Base-by-base conservation (phyloP, 768 basidiomycete species). In the Russula olivacea region DNA sequence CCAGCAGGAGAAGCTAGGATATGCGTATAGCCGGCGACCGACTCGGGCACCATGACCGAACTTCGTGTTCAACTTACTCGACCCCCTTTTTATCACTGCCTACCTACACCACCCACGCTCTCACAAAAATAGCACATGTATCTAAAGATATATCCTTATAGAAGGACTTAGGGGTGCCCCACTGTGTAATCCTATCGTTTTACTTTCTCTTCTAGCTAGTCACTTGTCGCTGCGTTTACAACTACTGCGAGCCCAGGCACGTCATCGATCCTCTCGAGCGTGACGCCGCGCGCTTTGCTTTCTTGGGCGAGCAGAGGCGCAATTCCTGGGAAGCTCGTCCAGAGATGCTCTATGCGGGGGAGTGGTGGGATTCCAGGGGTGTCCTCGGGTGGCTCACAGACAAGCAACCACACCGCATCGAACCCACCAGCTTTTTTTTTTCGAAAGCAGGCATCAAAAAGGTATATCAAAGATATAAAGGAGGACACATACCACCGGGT, bases 341-440 rank as follows among this genome's bases (percentile, higher is more conserved):
- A 93, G 7, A 86, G 77, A 59, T 77, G 76, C 72, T 92, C 87
- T 51, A 93, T 78, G 25, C 83, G 81, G 34, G 79, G 72, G 28
- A 83, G 71, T 3, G 90, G 85, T 34, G 70, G 67, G 59, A 74
- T 71, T 68, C 81, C 76, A 63, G 79, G 76, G 10, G 79, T 77
- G 41, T 74, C 74, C 48, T 63, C 63, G 9, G 63, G 67, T 19
- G 84, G 81, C 52, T 89, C 86, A 69, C 89, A 81, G 19, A 94
- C 83, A 17, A 99, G 82, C 6, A 99, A 77, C 93, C 94, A 98
- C 62, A 98, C 83, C 8, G 97, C 97, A 71, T 99, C 97, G 73
- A 91, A 98, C 2, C 97, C 97, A 11, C 97, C 97, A 57, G 97
- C 97, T 98, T 67, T 58, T 58, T 25, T 53, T 0, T 32, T 3